A percentile compares a stretch with the other conserved stretches of the same genome.
phyloP scores from a whole-genome alignment of 345 rosid genomes.

The Populus nigra region DNA sequence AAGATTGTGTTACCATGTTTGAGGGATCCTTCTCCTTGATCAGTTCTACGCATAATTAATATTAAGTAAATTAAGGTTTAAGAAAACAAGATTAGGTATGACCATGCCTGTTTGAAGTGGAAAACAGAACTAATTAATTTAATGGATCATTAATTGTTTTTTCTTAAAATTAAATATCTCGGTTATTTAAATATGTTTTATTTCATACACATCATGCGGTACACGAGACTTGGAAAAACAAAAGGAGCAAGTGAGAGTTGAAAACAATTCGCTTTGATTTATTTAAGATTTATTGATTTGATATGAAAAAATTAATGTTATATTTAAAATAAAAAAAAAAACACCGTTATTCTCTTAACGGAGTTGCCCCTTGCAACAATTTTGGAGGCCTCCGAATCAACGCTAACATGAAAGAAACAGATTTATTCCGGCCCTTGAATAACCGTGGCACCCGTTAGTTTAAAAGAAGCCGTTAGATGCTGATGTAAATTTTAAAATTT shows the following conservation, averaged over 20 bases:
- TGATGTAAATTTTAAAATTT: background rate
- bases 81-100: too few species aligned
- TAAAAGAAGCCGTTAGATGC: background rate
- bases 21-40: background rate
- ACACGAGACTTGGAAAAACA: too few species aligned
- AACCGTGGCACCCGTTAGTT: background rate
- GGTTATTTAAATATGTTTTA: too few species aligned
- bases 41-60: background rate
- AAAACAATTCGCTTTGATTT: too few species aligned
- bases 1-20: conserved; percentile 2
- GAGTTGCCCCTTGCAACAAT: background rate
- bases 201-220: too few species aligned
- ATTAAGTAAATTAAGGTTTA: background rate
- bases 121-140: too few species aligned
- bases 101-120: background rate
- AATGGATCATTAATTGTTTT: background rate
- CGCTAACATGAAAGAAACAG: background rate
- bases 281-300: too few species aligned
- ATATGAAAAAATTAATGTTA: too few species aligned
- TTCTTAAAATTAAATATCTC: too few species aligned
- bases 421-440: background rate
- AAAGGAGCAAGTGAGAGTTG: too few species aligned
- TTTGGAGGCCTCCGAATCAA: background rate
- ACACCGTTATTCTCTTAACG: background rate
- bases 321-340: too few species aligned